Base-by-base conservation (phyloP, 2,329 filamentous ascomycete species). In the Monilinia laxa region DNA sequence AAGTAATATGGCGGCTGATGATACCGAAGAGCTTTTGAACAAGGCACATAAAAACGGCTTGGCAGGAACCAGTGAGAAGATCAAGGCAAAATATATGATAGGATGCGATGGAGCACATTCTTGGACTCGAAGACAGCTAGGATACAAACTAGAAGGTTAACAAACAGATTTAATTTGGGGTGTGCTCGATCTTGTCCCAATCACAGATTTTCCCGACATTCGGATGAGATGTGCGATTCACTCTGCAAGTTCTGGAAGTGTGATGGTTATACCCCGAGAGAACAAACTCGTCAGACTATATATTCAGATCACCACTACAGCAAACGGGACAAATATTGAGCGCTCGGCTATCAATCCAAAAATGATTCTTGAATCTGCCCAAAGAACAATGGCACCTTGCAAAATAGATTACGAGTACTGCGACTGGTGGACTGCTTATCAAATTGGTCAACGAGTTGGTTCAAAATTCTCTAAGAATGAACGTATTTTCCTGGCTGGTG, bases 371-470 rank as follows among this genome's bases (percentile, higher is more conserved):
- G 78, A 82, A 56, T 81, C 84, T 0, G 90, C 89, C 0, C 84
- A 87, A 73, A 83, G 80, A 66, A 92, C 90, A 59, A 79, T 93
- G 31, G 78, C 79, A 0, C 90, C 90, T 0, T 93, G 91, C 74
- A 87, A 81, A 42, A 77, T 93, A 2, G 81, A 82, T 0, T 90
- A 90, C 70, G 77, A 83, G 47, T 83, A 89, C 68, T 86, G 86
- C 66, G 89, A 74, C 51, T 88, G 86, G 86, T 88, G 85, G 83
- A 84, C 83, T 2, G 82, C 83, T 3, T 87, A 87, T 68, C 78
- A 79, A 31, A 84, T 87, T 52, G 85, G 84, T 6, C 86, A 88
- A 74, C 81, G 85, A 25, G 80, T 89, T 31, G 86, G 86, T 0
- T 80, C 83, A 31, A 78, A 80, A 18, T 89, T 76, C 67, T 72